Base-by-base conservation (phyloP, 176 grass and related monocot genomes). In the Saccharum spontaneum region DNA sequence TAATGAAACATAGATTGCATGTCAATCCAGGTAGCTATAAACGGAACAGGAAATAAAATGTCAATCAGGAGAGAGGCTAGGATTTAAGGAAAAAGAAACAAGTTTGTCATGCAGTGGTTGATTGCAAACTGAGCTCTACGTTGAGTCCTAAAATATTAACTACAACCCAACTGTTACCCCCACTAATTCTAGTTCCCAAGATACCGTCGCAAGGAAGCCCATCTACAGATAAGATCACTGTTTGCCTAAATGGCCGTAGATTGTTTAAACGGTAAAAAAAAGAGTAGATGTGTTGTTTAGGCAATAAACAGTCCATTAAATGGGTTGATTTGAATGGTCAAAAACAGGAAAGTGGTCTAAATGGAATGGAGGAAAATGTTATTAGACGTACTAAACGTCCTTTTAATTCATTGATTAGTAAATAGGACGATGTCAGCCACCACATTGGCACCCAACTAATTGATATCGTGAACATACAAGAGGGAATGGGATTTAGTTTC, bases 131-230 rank as follows among this genome's bases (percentile, higher is more conserved):
- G 26, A 10, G 46, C 1, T 77, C 3, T 62, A 0, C 4, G n/a
- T 13, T 5, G 20, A n/a, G 8, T 8, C 20, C 14, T 49, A 18
- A 18, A 61, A 26, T 20, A 20, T n/a, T 77, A 71, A 11, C 59
- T 40, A 63, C 11, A 72, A 16, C 52, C n/a, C 15, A 26, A 15
- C 20, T 31, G n/a, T 44, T 49, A 48, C 46, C 9, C 31, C 10
- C 16, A 18, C 64, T 24, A 54, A 72, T 36, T 79, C 54, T 68
- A 69, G 31, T n/a, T 88, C 20, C 10, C 37, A 82, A 44, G 18
- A 37, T 57, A 37, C 17, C 49, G 38, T 76, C 38, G 12, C 31
- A 83, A 67, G n/a, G 55, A 64, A 84, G 11, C 11, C 20, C 17
- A 28, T 59, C 18, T 69, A 70, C 33, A 26, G 6, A 62, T 54